These are phyloP conservation scores for Metschnikowia gelsemii DNA, from an alignment of 805 yeast species.

Conservation along the genomic window DNA sequence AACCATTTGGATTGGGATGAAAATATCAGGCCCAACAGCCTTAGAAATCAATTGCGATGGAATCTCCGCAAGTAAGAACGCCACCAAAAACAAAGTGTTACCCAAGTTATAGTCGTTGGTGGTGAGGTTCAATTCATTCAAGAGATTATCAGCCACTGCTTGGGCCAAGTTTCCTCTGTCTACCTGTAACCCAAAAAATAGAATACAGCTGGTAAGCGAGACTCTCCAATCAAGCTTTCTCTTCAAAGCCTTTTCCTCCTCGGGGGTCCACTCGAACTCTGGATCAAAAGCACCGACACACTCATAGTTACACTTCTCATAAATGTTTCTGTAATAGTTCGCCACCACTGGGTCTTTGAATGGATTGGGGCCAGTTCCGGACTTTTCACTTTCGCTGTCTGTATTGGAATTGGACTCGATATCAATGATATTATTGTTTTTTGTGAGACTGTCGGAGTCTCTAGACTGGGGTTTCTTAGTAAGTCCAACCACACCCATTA, in stretches of 20 bases:
- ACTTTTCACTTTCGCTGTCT: conserved; percentile 14
- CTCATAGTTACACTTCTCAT: conserved; percentile 53
- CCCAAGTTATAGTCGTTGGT: conserved; percentile 62
- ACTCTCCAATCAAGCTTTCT: conserved; percentile 57
- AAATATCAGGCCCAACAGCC: conserved; percentile 58
- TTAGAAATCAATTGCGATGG: conserved; percentile 70
- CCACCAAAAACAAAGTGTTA: conserved; percentile 50
- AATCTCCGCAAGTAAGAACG: conserved; percentile 56
- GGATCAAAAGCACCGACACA: conserved; percentile 59
- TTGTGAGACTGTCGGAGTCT: conserved; percentile 8
- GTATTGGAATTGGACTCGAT: conserved; percentile 29
- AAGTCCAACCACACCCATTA: conserved; percentile 12
- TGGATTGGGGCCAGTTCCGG: conserved; percentile 10
- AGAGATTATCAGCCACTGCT: conserved; percentile 56
- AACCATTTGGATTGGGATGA: conserved; percentile 59
- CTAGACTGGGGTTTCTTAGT: neutral
- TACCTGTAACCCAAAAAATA: conserved; percentile 58
- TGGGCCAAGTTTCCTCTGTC: conserved; percentile 59
- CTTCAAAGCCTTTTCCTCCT: conserved; percentile 50
- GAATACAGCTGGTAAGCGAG: conserved; percentile 54
- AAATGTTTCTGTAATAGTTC: conserved; percentile 43
- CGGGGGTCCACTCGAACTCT: conserved; percentile 48
- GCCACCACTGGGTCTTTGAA: conserved; percentile 49
- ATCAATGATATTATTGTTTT: conserved; percentile 1
- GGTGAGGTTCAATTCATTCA: conserved; percentile 51